phyloP scores from a whole-genome alignment of 1,284 basidiomycete species.

The Inonotus obliquus region DNA sequence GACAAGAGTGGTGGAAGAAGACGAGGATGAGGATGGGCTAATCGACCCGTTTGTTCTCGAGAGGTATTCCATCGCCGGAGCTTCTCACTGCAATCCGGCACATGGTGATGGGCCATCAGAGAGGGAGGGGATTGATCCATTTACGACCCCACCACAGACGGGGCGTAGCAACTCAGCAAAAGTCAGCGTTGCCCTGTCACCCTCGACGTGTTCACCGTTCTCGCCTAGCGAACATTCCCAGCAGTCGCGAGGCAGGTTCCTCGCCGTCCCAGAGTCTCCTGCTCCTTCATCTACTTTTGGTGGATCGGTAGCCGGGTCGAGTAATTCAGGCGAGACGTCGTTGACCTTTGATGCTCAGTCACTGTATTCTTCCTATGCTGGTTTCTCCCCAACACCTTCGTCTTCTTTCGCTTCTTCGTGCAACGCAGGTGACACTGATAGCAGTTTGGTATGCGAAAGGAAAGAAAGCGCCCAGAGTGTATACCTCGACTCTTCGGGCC shows the following conservation, averaged over 20 bases:
- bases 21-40: conserved; percentile 5
- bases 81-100: neutral
- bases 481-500: conserved; percentile 5
- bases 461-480: neutral
- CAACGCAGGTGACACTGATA: neutral
- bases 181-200: neutral
- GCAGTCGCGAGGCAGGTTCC: neutral
- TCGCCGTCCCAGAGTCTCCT: neutral
- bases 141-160: neutral
- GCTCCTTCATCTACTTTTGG: neutral
- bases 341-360: conserved; percentile 5
- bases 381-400: neutral
- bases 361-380: neutral
- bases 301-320: neutral
- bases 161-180: neutral
- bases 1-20: conserved; percentile 1
- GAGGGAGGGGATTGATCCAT: neutral
- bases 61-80: neutral
- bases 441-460: neutral
- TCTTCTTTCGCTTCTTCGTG: neutral
- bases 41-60: conserved; percentile 11
- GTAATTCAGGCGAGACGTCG: neutral
- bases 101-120: neutral
- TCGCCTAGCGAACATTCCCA: neutral
- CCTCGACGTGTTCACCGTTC: neutral